A percentile compares a stretch with the other conserved stretches of the same genome.
phyloP scores from a whole-genome alignment of 1,284 basidiomycete genomes.

The Agroathelia rolfsii region DNA sequence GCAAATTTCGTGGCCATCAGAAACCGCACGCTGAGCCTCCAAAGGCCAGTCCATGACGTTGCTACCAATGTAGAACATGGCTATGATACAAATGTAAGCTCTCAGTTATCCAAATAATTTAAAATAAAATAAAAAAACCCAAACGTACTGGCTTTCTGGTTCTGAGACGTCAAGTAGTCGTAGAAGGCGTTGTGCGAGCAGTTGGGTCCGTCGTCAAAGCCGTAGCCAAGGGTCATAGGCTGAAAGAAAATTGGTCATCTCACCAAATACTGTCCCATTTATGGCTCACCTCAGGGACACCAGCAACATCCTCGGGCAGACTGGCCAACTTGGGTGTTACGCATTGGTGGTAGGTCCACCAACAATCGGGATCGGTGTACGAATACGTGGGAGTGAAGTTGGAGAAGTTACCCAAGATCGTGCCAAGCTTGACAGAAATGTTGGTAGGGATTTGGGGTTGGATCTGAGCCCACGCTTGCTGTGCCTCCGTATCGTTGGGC shows the following conservation, averaged over 20 bases:
- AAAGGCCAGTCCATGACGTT: conserved; percentile 66
- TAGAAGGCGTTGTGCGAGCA: conserved; percentile 60
- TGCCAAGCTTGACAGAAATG: conserved; percentile 26
- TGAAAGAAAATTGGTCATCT: conserved; percentile 13
- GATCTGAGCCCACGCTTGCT: conserved; percentile 27
- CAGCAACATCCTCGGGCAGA: conserved; percentile 42
- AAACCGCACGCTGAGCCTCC: conserved; percentile 56
- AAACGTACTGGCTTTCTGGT: conserved; percentile 68
- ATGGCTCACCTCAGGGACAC: conserved; percentile 45
- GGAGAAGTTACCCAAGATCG: conserved; percentile 23
- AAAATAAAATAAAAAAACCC: conserved; percentile 13
- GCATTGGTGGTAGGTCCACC: conserved; percentile 55
- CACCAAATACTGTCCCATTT: conserved; percentile 2
- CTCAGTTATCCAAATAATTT: background rate
- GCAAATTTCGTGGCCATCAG: conserved; percentile 57
- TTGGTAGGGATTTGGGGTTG: conserved; percentile 19
- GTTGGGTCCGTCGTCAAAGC: conserved; percentile 68
- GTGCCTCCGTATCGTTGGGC: conserved; percentile 34
- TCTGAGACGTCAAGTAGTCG: conserved; percentile 46
- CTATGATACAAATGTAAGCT: conserved; percentile 15
- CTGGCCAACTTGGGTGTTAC: conserved; percentile 37
- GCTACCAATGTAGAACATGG: conserved; percentile 74
- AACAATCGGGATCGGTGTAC: conserved; percentile 36
- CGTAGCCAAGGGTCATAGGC: conserved; percentile 53
- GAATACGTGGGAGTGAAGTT: conserved; percentile 14